Conservation (phyloP, 768 basidiomycete genomes). For the Trametes maxima region DNA sequence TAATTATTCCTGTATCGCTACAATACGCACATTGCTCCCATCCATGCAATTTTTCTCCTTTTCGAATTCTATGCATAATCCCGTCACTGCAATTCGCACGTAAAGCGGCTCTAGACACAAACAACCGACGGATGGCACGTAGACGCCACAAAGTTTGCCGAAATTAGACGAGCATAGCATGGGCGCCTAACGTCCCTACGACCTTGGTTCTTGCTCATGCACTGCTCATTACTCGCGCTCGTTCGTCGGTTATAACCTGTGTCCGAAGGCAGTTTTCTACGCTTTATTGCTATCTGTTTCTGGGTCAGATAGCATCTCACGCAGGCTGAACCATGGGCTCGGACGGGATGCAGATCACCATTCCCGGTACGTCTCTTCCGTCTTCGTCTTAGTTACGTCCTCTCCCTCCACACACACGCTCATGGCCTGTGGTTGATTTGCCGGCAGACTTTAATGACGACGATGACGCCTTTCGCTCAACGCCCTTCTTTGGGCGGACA, state of each 20-base stretch:
- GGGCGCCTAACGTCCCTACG: slow-evolving; percentile 2
- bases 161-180: neutral
- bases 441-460: slow-evolving; percentile 77
- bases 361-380: slow-evolving; percentile 41
- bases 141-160: slow-evolving; percentile 5
- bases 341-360: slow-evolving; percentile 49
- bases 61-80: too few relatives aligned
- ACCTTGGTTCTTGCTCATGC: neutral
- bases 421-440: too few relatives aligned
- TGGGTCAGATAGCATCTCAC: too few relatives aligned
- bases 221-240: neutral
- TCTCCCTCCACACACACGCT: neutral
- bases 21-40: neutral
- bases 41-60: too few relatives aligned
- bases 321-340: slow-evolving; percentile 33
- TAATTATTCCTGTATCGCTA: slow-evolving; percentile 10
- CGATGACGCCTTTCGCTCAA: slow-evolving; percentile 58
- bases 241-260: slow-evolving; percentile 9
- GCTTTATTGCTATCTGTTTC: neutral
- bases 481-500: slow-evolving; percentile 70
- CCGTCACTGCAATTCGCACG: neutral
- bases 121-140: neutral
- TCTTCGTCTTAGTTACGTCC: neutral
- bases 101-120: neutral
- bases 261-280: neutral